Evolutionary conservation across 495 filamentous ascomycete species (phyloP).

Genomic region (Penicillium canariense): DNA sequence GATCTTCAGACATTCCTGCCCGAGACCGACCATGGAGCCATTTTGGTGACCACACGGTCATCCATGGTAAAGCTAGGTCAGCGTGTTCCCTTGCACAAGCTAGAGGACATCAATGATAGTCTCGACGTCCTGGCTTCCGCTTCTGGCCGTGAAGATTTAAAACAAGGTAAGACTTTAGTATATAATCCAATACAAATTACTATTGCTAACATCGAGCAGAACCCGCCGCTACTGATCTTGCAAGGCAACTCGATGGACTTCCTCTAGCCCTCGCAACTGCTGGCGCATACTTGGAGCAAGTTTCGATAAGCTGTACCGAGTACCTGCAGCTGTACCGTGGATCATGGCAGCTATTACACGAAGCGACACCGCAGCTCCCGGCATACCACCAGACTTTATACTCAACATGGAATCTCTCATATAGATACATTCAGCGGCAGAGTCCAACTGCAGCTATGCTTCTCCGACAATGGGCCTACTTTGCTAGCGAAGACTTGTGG

Average conservation of each 20-base stretch:
- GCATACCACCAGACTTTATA: neutral
- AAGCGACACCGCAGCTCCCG: neutral
- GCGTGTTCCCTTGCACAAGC: neutral
- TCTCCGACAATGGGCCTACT: neutral
- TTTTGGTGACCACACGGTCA: neutral
- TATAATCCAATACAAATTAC: neutral
- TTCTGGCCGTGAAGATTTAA: neutral
- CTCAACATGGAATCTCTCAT: neutral
- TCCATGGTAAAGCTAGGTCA: neutral
- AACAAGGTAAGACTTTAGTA: neutral
- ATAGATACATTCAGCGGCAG: neutral
- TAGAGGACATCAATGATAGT: neutral
- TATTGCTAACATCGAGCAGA: neutral
- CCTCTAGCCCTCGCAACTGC: neutral
- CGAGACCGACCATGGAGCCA: neutral
- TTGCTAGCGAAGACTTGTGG: neutral
- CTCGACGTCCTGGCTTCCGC: neutral
- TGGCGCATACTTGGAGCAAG: neutral
- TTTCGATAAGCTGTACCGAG: neutral
- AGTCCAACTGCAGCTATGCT: neutral
- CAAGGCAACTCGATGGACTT: neutral
- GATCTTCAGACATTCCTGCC: neutral
- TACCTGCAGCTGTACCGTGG: neutral
- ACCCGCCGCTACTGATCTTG: neutral
- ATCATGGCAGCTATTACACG: neutral